Evolutionary conservation across 768 basidiomycete species (phyloP), one percentile per base, ranked within the genome.

Genomic region (Collybiopsis luxurians): DNA sequence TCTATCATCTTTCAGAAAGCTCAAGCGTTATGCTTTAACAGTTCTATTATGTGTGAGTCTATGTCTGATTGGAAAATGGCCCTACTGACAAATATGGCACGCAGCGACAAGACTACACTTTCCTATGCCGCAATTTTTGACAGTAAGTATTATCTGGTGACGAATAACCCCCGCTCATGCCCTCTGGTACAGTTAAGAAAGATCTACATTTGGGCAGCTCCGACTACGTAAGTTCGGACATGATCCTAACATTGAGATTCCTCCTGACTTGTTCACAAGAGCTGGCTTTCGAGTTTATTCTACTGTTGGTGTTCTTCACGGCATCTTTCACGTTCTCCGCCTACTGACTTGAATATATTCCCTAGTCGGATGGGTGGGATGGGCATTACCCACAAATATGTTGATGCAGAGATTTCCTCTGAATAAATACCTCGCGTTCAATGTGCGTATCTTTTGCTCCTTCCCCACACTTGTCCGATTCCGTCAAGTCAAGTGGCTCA

Each of bases 301-400:
- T 75, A 75, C 64, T 75, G 62, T 59, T 68, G 7, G 64, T 61
- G 10, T 26, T 19, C 4, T 52, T n/a, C n/a, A n/a, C n/a, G n/a
- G n/a, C n/a, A n/a, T n/a, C n/a, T n/a, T n/a, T n/a, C n/a, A n/a
- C n/a, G n/a, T n/a, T n/a, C n/a, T n/a, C n/a, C n/a, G n/a, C n/a
- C n/a, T n/a, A n/a, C n/a, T n/a, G n/a, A n/a, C n/a, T n/a, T n/a
- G n/a, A 47, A 59, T 24, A 23, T 1, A 30, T 34, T 13, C 15
- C 7, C 11, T 19, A 66, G 65, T 67, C 46, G 66, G 75, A 13
- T 77, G 75, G 74, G 53, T 75, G 3, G 68, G 60, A 2, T 60
- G 75, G 75, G 75, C 75, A 0, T 65, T 78, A 23, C 75, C 76
- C 0, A 71, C 73, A 10, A 77, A 77, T 56, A 27, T 77, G 34